Conservation (phyloP, 108 stramenopile genomes). For the Schizochytrium sp. region DNA sequence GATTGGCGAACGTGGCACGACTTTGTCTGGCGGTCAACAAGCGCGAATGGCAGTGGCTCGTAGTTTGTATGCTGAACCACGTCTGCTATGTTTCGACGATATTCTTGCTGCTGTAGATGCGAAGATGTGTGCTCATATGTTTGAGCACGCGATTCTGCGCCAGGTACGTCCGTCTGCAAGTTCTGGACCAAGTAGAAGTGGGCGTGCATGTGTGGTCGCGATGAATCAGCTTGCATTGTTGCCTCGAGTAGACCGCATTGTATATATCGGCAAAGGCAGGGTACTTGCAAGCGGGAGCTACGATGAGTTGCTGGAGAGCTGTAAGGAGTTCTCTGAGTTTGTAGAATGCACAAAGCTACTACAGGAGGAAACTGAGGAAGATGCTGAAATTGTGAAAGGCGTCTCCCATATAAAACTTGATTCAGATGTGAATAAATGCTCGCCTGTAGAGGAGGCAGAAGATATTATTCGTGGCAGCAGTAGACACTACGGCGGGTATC, state of each 20-base stretch:
- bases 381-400: background rate
- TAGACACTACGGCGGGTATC: background rate
- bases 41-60: conserved; percentile 65
- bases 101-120: conserved; percentile 94
- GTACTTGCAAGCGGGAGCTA: conserved; percentile 81
- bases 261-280: conserved; percentile 82
- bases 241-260: conserved; percentile 73
- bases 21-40: conserved; percentile 69
- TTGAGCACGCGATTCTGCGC: conserved; percentile 80
- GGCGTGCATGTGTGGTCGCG: conserved; percentile 81
- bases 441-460: background rate
- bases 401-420: background rate
- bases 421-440: background rate
- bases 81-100: conserved; percentile 86
- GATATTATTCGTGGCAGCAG: background rate
- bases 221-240: conserved; percentile 93
- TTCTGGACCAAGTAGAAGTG: conserved; percentile 55
- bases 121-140: conserved; percentile 84
- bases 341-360: conserved; percentile 35
- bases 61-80: conserved; percentile 65
- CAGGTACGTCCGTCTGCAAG: conserved; percentile 63
- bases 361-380: conserved; percentile 63
- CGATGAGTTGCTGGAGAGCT: conserved; percentile 77
- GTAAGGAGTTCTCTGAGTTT: conserved; percentile 60
- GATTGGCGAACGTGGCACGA: conserved; percentile 68